Base-by-base conservation (phyloP, 1,284 basidiomycete species). In the Vanrija sp. region DNA sequence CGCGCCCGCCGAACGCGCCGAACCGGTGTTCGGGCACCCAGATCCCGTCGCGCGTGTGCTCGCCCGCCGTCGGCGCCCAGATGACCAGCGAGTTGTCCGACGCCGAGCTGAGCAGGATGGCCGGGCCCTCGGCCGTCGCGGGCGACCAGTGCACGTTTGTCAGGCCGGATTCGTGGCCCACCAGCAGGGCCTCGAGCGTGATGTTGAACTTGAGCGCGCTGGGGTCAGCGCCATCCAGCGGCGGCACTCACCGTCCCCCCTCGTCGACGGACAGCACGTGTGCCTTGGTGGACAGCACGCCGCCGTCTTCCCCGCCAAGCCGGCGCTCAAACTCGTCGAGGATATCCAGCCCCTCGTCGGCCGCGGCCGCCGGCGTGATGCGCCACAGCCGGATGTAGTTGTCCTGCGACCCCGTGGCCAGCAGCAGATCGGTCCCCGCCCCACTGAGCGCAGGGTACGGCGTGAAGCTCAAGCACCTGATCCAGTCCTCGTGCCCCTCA, bases 391-490 rank as follows among this genome's bases (percentile, higher is more conserved):
- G 84, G 51, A 96, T 88, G 37, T 89, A 93, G 16, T 85, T 84
- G 71, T 97, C 94, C 75, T 96, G 93, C 4, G 91, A 91, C 2
- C 90, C 94, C 15, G 91, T 93, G 1, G 94, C 91, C 18, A 97
- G 79, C 1, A 81, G 84, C 61, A 80, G 58, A 49, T 78, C 77
- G n/a, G 56, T 55, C 6, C 54, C 23, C 85, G 76, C 22, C 41
- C 56, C 53, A 56, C 57, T 45, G 41, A 36, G 38, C 36, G 57
- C 38, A 1, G 73, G 61, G 37, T 73, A 69, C 2, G 67, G 47
- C 24, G 80, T 80, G 71, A 96, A 89, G 2, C 85, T 80, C 23
- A 97, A 80, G 56, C 83, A 81, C 58, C 87, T 84, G 47, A 96
- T 81, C 93, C 93, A 98, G 69, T 97, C 93, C 78, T 95, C 88